Evolutionary conservation across 768 basidiomycete genomes (phyloP).

Genomic region (Russula lepida): DNA sequence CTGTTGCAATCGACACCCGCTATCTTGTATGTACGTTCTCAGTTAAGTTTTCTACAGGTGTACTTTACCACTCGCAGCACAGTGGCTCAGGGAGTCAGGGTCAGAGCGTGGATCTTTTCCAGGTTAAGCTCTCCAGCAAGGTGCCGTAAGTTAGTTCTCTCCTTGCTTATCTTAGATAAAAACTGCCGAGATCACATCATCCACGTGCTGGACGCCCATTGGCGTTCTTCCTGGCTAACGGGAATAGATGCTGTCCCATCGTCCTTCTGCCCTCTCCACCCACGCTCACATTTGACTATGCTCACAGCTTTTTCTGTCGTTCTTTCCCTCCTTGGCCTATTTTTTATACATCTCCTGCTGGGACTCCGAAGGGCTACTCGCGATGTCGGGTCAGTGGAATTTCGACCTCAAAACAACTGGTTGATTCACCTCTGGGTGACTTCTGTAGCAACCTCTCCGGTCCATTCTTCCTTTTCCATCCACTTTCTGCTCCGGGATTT

Average conservation of each 20-base stretch:
- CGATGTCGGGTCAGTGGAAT: not conserved
- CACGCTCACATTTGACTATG: not conserved
- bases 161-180: too few species aligned
- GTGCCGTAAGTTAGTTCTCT: too few species aligned
- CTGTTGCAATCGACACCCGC: too few species aligned
- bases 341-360: not conserved
- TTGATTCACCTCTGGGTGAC: not conserved
- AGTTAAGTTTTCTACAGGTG: too few species aligned
- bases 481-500: not conserved
- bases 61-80: too few species aligned
- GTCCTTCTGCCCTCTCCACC: not conserved
- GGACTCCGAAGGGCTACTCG: not conserved
- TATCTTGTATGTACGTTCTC: too few species aligned
- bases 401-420: not conserved
- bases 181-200: too few species aligned
- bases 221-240: not conserved
- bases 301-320: not conserved
- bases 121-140: too few species aligned
- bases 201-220: too few species aligned
- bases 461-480: not conserved
- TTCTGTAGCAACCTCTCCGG: constrained; percentile 1
- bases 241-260: not conserved
- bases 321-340: not conserved
- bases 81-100: too few species aligned
- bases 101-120: too few species aligned